Percentiles rank a stretch among this genome's conserved stretches.
These are phyloP conservation scores for Ustilago loliicola DNA, from an alignment of 1,284 basidiomycete species.

Conservation along the genomic window DNA sequence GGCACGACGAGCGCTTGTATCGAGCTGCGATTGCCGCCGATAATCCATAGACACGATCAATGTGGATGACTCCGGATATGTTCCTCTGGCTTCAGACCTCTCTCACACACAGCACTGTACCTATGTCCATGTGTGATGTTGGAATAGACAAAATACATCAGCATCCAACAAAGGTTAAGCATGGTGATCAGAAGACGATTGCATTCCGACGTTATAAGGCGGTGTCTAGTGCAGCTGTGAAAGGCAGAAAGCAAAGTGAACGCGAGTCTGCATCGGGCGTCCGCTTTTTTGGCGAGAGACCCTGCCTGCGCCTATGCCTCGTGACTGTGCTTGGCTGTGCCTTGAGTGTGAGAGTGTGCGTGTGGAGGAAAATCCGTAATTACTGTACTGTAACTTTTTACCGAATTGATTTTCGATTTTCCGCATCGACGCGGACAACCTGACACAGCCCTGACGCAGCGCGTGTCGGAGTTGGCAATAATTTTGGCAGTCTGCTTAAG, in stretches of 20 bases:
- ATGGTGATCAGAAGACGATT: too few relatives aligned
- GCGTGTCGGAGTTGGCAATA: neutral
- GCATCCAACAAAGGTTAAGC: too few relatives aligned
- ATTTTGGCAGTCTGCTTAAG: neutral
- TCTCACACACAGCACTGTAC: too few relatives aligned
- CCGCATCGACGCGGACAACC: neutral
- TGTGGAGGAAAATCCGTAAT: neutral
- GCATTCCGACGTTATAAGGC: too few relatives aligned
- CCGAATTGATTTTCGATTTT: neutral
- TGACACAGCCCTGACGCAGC: neutral
- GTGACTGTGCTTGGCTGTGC: too few relatives aligned
- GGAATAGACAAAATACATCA: too few relatives aligned
- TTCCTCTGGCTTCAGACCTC: too few relatives aligned
- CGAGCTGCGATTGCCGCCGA: constrained; percentile 7
- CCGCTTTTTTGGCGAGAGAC: neutral
- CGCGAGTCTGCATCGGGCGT: constrained; percentile 6
- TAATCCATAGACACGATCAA: neutral
- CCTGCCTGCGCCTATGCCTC: too few relatives aligned
- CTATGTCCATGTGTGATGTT: too few relatives aligned
- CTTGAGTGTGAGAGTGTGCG: neutral
- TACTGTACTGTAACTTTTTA: neutral
- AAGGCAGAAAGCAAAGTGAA: constrained; percentile 1
- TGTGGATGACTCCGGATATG: neutral
- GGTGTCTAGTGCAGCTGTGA: too few relatives aligned
- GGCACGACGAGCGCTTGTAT: constrained; percentile 31